These are phyloP conservation scores for Trichoderma koningiopsis DNA, from an alignment of 2,329 filamentous ascomycete genomes.

Conservation along the genomic window DNA sequence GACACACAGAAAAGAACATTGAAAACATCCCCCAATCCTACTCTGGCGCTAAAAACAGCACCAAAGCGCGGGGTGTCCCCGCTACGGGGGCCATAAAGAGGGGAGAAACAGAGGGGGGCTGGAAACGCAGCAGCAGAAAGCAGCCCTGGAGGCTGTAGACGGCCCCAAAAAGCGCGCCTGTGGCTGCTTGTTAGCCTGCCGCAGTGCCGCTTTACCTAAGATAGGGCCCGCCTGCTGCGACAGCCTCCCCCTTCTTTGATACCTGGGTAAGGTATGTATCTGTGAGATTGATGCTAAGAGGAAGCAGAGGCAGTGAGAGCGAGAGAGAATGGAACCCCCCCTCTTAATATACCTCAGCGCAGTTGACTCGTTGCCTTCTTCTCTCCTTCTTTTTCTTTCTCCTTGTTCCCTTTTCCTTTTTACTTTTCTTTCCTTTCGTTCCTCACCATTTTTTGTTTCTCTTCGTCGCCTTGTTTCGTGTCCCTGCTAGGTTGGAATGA, in stretches of 20 bases:
- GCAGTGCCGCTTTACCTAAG: slow-evolving; percentile 2
- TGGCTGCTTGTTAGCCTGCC: background rate
- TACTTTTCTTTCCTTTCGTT: background rate
- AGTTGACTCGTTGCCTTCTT: background rate
- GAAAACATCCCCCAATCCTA: background rate
- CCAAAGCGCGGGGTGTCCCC: slow-evolving; percentile 21
- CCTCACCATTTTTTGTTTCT: no score
- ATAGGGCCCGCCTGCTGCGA: slow-evolving; percentile 17
- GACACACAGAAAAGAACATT: background rate
- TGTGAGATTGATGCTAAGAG: background rate
- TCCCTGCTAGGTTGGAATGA: background rate
- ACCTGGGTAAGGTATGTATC: background rate
- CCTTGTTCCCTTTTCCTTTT: background rate
- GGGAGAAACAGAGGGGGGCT: background rate
- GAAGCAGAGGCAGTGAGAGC: background rate
- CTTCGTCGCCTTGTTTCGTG: background rate
- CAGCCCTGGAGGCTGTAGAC: background rate
- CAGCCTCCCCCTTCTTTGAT: slow-evolving; percentile 9
- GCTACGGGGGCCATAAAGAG: slow-evolving; percentile 5
- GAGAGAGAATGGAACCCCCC: slow-evolving; percentile 7
- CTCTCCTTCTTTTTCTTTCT: background rate
- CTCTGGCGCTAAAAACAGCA: slow-evolving; percentile 1
- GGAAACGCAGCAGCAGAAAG: background rate
- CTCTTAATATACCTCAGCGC: slow-evolving; percentile 11
- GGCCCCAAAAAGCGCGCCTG: background rate